Base-by-base conservation (phyloP, 495 filamentous ascomycete genomes). In the Penicillium odoratum region DNA sequence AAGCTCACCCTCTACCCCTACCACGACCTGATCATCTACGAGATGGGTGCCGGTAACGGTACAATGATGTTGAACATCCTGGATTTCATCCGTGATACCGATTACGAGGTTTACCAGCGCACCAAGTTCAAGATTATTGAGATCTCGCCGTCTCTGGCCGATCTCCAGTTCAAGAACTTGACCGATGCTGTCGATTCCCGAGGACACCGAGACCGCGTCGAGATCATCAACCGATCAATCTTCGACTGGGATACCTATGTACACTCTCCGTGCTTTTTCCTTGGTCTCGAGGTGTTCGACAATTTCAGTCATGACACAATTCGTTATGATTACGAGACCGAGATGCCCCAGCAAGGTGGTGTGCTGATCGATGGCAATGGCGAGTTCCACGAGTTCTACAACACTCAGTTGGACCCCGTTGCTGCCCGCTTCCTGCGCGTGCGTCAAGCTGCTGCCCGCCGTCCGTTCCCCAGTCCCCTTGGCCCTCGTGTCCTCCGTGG, bases 61-160 rank as follows among this genome's bases (percentile, higher is more conserved):
- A 99, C 95, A 4, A 82, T 99, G 65, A 99, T 99, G 94, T 80
- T 92, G 62, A 98, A 99, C 71, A 92, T 98, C 56, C 81, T 99
- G 51, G 93, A 99, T 78, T 94, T 93, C 75, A 95, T 99, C 70
- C 91, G 93, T 57, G 87, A 90, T 64, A 82, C 85, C 29, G 89
- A 99, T 60, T 88, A 92, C 3, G 87, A 90, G 59, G 93, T 99
- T 28, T 99, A 99, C 78, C 86, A 88, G 56, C 88, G 94, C 30
- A 99, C 94, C 3, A 88, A 91, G 66, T 99, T 88, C 82, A 89
- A 88, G 68, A 87, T 99, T 72, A 96, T 99, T 62, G 94, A 99
- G 73, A 97, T 99, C 66, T 93, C 90, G 36, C 74, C 85, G 5
- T 77, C 85, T 16, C 84, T 99, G 25, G 94, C 93, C 3, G 75